Percentiles rank a stretch among this genome's conserved stretches.
These are phyloP conservation scores for Hyphopichia khmerensis DNA, from an alignment of 1,139 yeast species.

Conservation along the genomic window DNA sequence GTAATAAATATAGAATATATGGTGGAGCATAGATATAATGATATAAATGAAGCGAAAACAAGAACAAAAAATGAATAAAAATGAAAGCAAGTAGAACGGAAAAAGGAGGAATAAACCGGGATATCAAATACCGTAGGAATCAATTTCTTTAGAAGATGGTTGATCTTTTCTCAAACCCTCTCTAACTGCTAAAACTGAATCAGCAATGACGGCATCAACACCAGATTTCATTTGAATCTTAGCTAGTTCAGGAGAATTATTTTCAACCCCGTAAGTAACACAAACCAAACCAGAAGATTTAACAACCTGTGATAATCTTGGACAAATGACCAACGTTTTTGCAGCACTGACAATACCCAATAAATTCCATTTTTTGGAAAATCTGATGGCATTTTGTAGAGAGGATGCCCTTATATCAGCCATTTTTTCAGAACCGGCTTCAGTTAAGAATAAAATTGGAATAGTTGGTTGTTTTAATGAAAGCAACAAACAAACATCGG, in stretches of 20 bases:
- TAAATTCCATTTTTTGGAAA: constrained; percentile 88
- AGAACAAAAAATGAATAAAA: not conserved
- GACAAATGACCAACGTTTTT: constrained; percentile 78
- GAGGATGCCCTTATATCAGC: constrained; percentile 89
- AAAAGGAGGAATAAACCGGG: too few species aligned
- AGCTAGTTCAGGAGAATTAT: constrained; percentile 84
- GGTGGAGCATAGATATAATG: too few species aligned
- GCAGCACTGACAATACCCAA: constrained; percentile 93
- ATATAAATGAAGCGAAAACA: not conserved
- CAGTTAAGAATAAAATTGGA: constrained; percentile 86
- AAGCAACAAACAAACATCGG: constrained; percentile 82
- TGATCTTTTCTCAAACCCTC: constrained; percentile 62
- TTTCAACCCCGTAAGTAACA: constrained; percentile 84
- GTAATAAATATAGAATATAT: too few species aligned
- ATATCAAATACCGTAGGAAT: too few species aligned
- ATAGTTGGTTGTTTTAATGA: constrained; percentile 92
- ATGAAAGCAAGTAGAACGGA: too few species aligned
- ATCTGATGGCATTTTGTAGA: constrained; percentile 86
- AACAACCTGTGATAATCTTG: constrained; percentile 83
- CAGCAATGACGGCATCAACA: constrained; percentile 97
- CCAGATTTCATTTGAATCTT: constrained; percentile 89
- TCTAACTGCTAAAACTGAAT: constrained; percentile 88
- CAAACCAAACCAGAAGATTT: constrained; percentile 91
- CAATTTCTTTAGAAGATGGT: constrained; percentile 1
- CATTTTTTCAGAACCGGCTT: constrained; percentile 79